Evolutionary conservation across 768 basidiomycete species (phyloP), one percentile per base, ranked within the genome.

Genomic region (Collybia mongolica): DNA sequence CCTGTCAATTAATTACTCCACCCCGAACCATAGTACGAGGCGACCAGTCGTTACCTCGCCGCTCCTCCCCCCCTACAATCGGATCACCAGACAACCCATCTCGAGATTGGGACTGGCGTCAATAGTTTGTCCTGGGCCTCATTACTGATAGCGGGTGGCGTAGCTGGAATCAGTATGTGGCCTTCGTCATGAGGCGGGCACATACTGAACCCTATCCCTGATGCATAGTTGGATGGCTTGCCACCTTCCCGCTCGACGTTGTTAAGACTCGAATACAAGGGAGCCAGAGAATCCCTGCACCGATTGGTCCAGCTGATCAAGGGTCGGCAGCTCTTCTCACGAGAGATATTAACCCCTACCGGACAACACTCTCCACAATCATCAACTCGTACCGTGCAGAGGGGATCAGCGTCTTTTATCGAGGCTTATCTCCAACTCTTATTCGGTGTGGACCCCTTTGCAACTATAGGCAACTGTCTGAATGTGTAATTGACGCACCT

Each of bases 221-320:
- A 7, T 26, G 24, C 3, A 26, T 41, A 77, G 77, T 77, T 7
- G 88, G 89, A 7, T 95, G 92, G 92, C 32, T 84, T 0, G 74
- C 72, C 2, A 95, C 93, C 1, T 97, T 96, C 64, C 91, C 92
- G 2, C 73, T 93, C 48, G 93, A 97, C 60, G 88, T 93, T 2
- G 77, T 95, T 53, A 96, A 97, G 71, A 95, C 94, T 12, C 82
- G 93, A 5, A 81, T 94, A 58, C 93, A 97, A 65, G 81, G 81
- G 60, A 68, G 29, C 56, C 60, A 11, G 19, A 48, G 22, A 46
- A 35, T 20, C 51, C 39, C 15, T 15, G 32, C 48, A 24, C 37
- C 12, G 32, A 44, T 41, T 37, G 40, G 4, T 35, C 18, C 22
- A 44, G 26, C 17, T 49, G 14, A 46, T 46, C 26, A 26, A 52